Conservation (phyloP, 2,329 filamentous ascomycete genomes). For the Xylariaceae sp. region DNA sequence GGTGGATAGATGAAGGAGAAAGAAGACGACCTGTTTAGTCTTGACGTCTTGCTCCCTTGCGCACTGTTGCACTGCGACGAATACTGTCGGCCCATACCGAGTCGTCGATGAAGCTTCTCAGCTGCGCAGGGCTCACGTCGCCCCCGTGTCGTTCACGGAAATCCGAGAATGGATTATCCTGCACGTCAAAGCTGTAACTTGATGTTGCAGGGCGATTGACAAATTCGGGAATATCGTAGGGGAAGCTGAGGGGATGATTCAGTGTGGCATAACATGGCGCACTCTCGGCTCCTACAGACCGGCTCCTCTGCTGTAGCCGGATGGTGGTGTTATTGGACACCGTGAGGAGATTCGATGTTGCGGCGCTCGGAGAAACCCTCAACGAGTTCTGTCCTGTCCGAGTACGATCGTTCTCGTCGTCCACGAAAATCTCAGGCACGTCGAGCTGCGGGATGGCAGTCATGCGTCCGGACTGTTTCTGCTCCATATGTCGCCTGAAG, state of each 20-base stretch:
- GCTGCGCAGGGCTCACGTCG: slow-evolving; percentile 67
- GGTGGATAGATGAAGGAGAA: slow-evolving; percentile 8
- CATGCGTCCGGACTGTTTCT: slow-evolving; percentile 70
- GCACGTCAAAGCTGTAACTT: slow-evolving; percentile 55
- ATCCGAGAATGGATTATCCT: slow-evolving; percentile 38
- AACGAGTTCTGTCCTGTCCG: slow-evolving; percentile 26
- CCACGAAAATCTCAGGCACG: slow-evolving; percentile 85
- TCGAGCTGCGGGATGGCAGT: slow-evolving; percentile 71
- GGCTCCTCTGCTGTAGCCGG: slow-evolving; percentile 37
- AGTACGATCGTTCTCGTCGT: slow-evolving; percentile 59
- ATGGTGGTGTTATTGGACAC: slow-evolving; percentile 31
- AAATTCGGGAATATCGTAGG: slow-evolving; percentile 41
- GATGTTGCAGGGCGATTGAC: slow-evolving; percentile 44
- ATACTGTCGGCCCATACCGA: slow-evolving; percentile 94
- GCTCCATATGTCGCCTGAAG: slow-evolving; percentile 71
- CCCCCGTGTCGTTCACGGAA: slow-evolving; percentile 58
- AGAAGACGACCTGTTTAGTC: slow-evolving; percentile 25
- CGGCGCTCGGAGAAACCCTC: slow-evolving; percentile 23
- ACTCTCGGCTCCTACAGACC: slow-evolving; percentile 42
- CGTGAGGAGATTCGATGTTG: slow-evolving; percentile 34
- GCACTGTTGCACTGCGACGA: slow-evolving; percentile 72
- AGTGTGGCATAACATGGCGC: slow-evolving; percentile 40
- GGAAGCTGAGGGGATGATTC: slow-evolving; percentile 50
- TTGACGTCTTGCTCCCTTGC: slow-evolving; percentile 37
- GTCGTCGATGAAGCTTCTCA: slow-evolving; percentile 80